phyloP scores from a whole-genome alignment of 306 rosid genomes.

The Chamaecrista fasciculata region DNA sequence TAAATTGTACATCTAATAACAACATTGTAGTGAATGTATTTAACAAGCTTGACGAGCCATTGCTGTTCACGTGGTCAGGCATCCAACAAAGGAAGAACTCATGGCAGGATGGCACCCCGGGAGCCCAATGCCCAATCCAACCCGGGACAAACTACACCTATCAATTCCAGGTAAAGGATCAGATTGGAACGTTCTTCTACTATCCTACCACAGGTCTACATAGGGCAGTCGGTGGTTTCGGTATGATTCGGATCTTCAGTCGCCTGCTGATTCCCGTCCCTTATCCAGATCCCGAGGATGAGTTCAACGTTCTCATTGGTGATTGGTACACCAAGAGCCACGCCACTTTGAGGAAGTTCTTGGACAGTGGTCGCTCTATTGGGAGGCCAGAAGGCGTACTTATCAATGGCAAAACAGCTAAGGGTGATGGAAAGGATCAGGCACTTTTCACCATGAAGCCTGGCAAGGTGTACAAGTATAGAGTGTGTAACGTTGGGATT shows the following conservation, averaged over 20 bases:
- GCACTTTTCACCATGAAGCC: slow-evolving; percentile 70
- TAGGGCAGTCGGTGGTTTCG: slow-evolving; percentile 62
- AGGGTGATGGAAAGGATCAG: slow-evolving; percentile 49
- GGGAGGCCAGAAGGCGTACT: slow-evolving; percentile 65
- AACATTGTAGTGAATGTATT: slow-evolving; percentile 57
- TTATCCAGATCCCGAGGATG: slow-evolving; percentile 69
- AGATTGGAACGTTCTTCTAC: slow-evolving; percentile 66
- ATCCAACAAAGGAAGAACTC: slow-evolving; percentile 75
- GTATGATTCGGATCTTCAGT: slow-evolving; percentile 64
- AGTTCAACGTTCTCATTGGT: slow-evolving; percentile 62
- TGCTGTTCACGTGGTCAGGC: slow-evolving; percentile 72
- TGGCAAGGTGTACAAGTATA: slow-evolving; percentile 35
- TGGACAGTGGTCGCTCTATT: slow-evolving; percentile 62
- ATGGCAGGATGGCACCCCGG: slow-evolving; percentile 75
- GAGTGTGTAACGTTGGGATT: slow-evolving; percentile 69
- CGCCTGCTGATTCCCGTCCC: slow-evolving; percentile 78
- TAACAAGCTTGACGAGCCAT: slow-evolving; percentile 76
- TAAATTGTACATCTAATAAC: slow-evolving; percentile 71
- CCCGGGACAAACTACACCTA: slow-evolving; percentile 72
- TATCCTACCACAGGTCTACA: slow-evolving; percentile 56
- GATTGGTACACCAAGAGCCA: slow-evolving; percentile 77
- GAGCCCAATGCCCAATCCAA: slow-evolving; percentile 67
- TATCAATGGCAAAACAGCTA: slow-evolving; percentile 56
- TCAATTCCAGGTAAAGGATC: slow-evolving; percentile 75
- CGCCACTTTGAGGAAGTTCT: slow-evolving; percentile 27